Conservation (phyloP, 805 yeast species). For the Barnettozyma botsteinii region DNA sequence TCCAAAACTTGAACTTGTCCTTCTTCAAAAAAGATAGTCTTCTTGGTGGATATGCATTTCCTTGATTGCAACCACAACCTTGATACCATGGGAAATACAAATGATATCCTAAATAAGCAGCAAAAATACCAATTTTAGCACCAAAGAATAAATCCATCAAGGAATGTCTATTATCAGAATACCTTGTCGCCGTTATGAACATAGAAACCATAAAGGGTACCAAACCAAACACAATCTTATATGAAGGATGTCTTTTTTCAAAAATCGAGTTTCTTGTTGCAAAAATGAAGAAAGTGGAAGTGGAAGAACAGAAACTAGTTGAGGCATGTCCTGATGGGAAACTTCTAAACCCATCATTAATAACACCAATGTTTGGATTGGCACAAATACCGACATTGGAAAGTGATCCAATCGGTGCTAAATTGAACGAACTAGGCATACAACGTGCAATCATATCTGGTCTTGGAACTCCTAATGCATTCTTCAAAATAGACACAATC, state of each 20-base stretch:
- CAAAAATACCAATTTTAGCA: constrained; percentile 30
- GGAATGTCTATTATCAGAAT: constrained; percentile 45
- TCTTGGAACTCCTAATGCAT: constrained; percentile 42
- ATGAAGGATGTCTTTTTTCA: constrained; percentile 32
- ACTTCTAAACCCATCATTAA: constrained; percentile 49
- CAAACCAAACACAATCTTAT: constrained; percentile 29
- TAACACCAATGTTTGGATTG: constrained; percentile 27
- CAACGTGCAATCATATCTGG: constrained; percentile 52
- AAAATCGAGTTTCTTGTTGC: constrained; percentile 32
- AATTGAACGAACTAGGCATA: constrained; percentile 30
- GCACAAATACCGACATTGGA: constrained; percentile 44
- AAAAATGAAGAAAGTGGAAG: constrained; percentile 30
- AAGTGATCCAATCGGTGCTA: constrained; percentile 32
- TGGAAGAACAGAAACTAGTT: constrained; percentile 42
- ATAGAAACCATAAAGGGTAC: constrained; percentile 33
- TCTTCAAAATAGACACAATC: constrained; percentile 40
- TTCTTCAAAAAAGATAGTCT: constrained; percentile 26
- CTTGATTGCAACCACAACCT: constrained; percentile 23
- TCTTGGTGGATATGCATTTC: constrained; percentile 41
- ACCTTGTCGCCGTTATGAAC: constrained; percentile 34
- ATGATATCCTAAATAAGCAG: constrained; percentile 32
- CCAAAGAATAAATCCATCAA: constrained; percentile 37
- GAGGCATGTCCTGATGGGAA: constrained; percentile 58
- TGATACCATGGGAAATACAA: constrained; percentile 37
- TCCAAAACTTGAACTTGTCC: constrained; percentile 28